Base-by-base conservation (phyloP, 2,329 filamentous ascomycete species). In the Drechslerella coelobrocha region DNA sequence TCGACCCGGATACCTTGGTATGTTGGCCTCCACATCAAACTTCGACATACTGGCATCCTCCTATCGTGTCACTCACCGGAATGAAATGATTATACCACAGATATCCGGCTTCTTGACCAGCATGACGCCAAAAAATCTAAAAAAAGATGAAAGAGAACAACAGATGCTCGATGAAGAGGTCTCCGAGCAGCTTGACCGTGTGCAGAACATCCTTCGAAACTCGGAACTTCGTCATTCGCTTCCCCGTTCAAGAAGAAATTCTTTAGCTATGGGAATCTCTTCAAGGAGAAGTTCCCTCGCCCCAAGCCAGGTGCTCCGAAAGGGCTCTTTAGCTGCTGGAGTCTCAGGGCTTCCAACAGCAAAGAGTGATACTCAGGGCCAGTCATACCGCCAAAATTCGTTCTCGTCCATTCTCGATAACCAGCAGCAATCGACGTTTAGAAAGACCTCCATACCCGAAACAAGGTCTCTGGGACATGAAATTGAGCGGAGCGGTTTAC, bases 401-500 rank as follows among this genome's bases (percentile, higher is more conserved):
- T 23, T 57, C 17, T 27, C 34, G 1, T 27, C 54, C 10, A 57
- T 57, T 12, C 54, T 57, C 3, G 50, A 61, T 48, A 39, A n/a
- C 61, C 43, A 2, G 23, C 52, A 14, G 14, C 52, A n/a, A 48
- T 56, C 9, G 24, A 41, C 1, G 17, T 9, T 41, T 9, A 9
- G 17, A 65, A 34, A 34, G 12, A 19, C 14, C 17, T 29, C 27
- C 3, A 24, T 66, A 17, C 61, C 61, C 10, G 61, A 66, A 17
- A 66, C 48, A 6, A 45, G 54, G 17, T 48, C 54, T 8, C 37
- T 66, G 12, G 54, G 61, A 1, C 61, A 66, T 24, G 61, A 66
- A 8, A 66, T 66, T 29, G 61, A 66, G 34, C 52, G 34, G 23
- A 66, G 61, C 10, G 54, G 53, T 2, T 34, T 66, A 26, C 54